Base-by-base conservation (phyloP, 805 yeast genomes). In the Lipomyces kockii region DNA sequence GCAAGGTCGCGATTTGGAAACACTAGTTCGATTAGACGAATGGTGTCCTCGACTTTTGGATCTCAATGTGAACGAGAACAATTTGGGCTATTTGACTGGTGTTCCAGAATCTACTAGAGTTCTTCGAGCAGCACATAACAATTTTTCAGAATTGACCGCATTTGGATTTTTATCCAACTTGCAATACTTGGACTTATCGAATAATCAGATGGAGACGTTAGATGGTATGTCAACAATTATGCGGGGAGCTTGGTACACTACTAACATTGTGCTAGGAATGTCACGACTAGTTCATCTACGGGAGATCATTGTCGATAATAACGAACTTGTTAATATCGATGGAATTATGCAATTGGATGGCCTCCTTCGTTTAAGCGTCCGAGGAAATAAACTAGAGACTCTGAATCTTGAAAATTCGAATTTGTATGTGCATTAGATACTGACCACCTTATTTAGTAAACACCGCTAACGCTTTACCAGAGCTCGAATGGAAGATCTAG, bases 81-180 rank as follows among this genome's bases (percentile, higher is more conserved):
- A 74, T 17, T 71, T 85, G 27, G 78, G 76, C 39, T 82, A 75
- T 68, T 71, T 84, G 22, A 81, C 81, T n/a, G 87, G 87, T 0
- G 70, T 83, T 14, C 86, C 87, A 0, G 67, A 68, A 27, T 68
- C 77, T 3, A 67, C 82, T 1, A 74, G 82, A 64, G 74, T 76
- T 20, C 74, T 85, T 54, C 75, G 80, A 62, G 74, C 82, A 14
- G 72, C 81, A 3, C 64, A 74, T 43, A 85, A 85, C 71, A 64
- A 67, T 11, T 71, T 85, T 20, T 80, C 78, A 22, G 80, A 81
- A 63, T 73, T 83, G 60, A 80, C 84, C 2, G 79, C 85, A 3
- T 83, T 84, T 71, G 73, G 77, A 53, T 75, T 78, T 39, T 78
- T 81, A 68, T 74, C 70, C n/a, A 83, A 83, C 64, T 75, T 85